Conservation (phyloP, 1,284 basidiomycete genomes). For the Sporisorium sorghi region DNA sequence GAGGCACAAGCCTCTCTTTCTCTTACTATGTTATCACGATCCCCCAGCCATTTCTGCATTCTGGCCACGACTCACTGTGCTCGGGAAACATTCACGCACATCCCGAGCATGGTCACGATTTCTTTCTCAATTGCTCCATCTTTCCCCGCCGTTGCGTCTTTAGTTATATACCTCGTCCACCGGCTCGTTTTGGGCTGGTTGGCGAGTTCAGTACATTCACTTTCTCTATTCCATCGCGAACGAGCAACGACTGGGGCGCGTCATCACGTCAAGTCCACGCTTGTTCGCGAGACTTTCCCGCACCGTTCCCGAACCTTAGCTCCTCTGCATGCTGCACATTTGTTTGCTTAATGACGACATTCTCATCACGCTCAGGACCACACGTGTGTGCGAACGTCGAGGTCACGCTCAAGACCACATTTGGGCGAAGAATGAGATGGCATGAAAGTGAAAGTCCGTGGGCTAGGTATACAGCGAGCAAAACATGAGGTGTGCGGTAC, state of each 20-base stretch:
- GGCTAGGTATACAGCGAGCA: constrained; percentile 1
- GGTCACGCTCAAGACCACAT: background rate
- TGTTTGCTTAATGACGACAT: constrained; percentile 4
- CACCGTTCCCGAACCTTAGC: too few relatives aligned
- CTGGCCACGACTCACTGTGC: background rate
- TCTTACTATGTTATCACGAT: background rate
- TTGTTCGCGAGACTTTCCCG: too few relatives aligned
- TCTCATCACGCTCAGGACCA: background rate
- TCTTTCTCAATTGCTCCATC: background rate
- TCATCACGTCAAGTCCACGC: too few relatives aligned
- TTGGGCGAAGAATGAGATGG: too few relatives aligned
- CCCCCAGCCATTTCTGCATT: background rate
- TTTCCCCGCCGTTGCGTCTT: background rate
- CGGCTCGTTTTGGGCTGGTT: background rate
- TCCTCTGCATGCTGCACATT: constrained; percentile 1
- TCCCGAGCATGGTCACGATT: background rate
- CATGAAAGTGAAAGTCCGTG: background rate
- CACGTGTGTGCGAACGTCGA: too few relatives aligned
- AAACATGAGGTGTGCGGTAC: background rate
- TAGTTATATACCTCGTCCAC: constrained; percentile 1
- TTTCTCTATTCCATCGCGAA: background rate
- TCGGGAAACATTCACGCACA: constrained; percentile 21
- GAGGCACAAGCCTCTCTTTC: constrained; percentile 4
- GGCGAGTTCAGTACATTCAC: background rate
- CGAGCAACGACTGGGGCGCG: background rate